Percentiles rank a stretch among this genome's conserved stretches.
phyloP scores from a whole-genome alignment of 805 yeast genomes.

The Ogataea paradorogensis region DNA sequence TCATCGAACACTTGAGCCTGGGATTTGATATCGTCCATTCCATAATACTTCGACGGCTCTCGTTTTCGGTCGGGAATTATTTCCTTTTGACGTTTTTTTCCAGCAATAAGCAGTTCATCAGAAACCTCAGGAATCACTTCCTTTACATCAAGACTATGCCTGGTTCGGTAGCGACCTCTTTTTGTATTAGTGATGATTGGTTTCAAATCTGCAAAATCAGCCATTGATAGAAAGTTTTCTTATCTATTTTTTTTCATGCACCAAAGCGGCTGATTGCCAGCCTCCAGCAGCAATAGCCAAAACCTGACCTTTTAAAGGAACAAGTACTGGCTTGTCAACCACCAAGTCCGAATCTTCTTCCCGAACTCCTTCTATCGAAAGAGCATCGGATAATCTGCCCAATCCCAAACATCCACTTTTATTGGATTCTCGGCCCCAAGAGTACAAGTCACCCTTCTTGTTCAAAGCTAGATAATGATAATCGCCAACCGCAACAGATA shows the following conservation, averaged over 20 bases:
- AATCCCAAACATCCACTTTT: constrained; percentile 71
- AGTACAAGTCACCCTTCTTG: constrained; percentile 49
- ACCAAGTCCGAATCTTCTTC: constrained; percentile 35
- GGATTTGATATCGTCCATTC: constrained; percentile 10
- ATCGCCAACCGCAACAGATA: constrained; percentile 66
- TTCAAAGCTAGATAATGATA: constrained; percentile 67
- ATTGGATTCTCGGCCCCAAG: constrained; percentile 69
- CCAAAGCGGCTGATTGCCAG: constrained; percentile 75
- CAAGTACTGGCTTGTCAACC: constrained; percentile 40
- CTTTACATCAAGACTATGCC: constrained; percentile 3
- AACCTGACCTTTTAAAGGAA: constrained; percentile 43
- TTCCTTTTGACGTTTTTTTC: constrained; percentile 1
- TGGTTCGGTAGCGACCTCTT: constrained; percentile 5
- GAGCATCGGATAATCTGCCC: constrained; percentile 35
- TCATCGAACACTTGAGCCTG: constrained; percentile 16
- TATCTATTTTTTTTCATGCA: constrained; percentile 22
- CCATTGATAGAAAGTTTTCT: constrained; percentile 14
- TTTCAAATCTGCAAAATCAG: constrained; percentile 20
- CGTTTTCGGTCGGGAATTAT: background rate
- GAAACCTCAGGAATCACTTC: constrained; percentile 2
- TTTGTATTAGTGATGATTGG: constrained; percentile 19
- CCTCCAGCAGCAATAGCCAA: constrained; percentile 71
- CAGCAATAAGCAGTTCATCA: constrained; percentile 19
- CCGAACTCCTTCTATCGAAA: constrained; percentile 23
- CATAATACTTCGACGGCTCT: constrained; percentile 4